Evolutionary conservation across 176 grass and related monocot species (phyloP).

Genomic region (Echinochloa phyllopogon): DNA sequence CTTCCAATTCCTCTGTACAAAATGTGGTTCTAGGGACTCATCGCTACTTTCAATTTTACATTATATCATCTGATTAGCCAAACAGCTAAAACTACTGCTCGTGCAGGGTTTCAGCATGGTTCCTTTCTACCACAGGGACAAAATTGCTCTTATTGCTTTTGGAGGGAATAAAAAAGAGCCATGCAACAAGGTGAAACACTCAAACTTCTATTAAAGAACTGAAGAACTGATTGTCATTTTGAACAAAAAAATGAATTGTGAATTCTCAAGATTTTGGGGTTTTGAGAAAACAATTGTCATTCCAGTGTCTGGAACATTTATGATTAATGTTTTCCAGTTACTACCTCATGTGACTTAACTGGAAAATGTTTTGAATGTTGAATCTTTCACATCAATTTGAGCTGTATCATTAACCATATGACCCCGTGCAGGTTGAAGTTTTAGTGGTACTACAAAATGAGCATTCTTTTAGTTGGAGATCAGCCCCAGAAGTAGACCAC

Average conservation of each 20-base stretch:
- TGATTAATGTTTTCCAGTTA: background rate
- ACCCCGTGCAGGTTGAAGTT: slow-evolving; percentile 79
- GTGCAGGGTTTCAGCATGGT: slow-evolving; percentile 93
- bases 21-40: background rate
- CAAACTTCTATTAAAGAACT: background rate
- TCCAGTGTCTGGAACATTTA: slow-evolving; percentile 8
- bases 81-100: slow-evolving; percentile 15
- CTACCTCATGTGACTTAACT: slow-evolving; percentile 4
- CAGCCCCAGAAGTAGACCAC: slow-evolving; percentile 78
- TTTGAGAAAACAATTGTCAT: background rate
- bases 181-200: slow-evolving; percentile 69
- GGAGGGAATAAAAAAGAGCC: slow-evolving; percentile 96
- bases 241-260: background rate
- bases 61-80: slow-evolving; percentile 34
- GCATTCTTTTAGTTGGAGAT: slow-evolving; percentile 83
- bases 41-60: slow-evolving; percentile 2
- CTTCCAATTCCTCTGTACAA: background rate
- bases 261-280: background rate
- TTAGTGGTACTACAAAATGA: slow-evolving; percentile 80
- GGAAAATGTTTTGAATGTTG: slow-evolving; percentile 22
- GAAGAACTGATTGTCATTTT: slow-evolving; percentile 33
- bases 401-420: slow-evolving; percentile 15
- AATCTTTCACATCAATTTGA: slow-evolving; percentile 28
- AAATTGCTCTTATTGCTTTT: slow-evolving; percentile 90
- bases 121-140: slow-evolving; percentile 81